Base-by-base conservation (phyloP, 495 filamentous ascomycete species). In the Xylaria telfairii region DNA sequence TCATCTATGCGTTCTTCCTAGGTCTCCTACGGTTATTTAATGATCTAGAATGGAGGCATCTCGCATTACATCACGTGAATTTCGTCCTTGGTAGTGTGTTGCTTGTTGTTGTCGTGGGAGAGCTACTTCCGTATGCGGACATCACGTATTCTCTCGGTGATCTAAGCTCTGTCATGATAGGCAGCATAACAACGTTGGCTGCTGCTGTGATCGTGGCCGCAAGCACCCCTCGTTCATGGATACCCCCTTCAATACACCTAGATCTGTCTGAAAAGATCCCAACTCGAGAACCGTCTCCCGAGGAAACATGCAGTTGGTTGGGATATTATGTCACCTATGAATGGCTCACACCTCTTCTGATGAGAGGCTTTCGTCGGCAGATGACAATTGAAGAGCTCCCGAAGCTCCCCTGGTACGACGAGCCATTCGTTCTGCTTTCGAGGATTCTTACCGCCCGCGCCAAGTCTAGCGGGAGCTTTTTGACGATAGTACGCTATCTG, bases 261-360 rank as follows among this genome's bases (percentile, higher is more conserved):
- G 70, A 68, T n/a, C 47, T 76, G 17, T 73, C 77, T 46, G 70
- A 72, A 9, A 73, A 76, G 32, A 70, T 77, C 37, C 67, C 70
- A 19, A 74, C 79, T 19, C 71, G 75, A 46, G 74, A 78, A 41
- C 76, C 78, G 10, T 82, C 82, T 7, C 80, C 78, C 13, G 84
- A 87, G 70, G 84, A 87, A 66, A 87, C 84, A 4, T 84, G 83
- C 75, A 84, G 82, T 41, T 82, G 81, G 71, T 77, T 86, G 56
- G 81, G 79, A 21, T 83, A 81, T 65, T 87, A 83, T 74, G 80
- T 82, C 61, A 81, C 82, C 2, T 87, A 81, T 71, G 84, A 83
- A 71, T 86, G 82, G 80, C 78, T 87, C 60, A 85, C 82, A 1
- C 80, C 83, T 47, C 77, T 87, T 54, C 80, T 87, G 42, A 72